Percentiles rank a stretch among this genome's conserved stretches.
Conservation (phyloP, 306 rosid genomes). For the Malus asiatica region DNA sequence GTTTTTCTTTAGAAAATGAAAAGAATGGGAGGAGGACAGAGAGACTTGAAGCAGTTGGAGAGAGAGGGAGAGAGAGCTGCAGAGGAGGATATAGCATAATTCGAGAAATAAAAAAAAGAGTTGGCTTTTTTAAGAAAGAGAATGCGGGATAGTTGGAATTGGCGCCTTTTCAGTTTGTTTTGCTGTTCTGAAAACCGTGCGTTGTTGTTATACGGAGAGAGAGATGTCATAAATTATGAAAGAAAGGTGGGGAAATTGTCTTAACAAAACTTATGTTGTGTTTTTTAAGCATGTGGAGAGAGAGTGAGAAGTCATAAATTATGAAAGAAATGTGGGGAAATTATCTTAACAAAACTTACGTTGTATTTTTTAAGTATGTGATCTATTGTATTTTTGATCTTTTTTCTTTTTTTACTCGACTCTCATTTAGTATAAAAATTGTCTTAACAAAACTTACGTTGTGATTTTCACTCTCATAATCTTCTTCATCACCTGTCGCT, state of each 20-base stretch:
- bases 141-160: not conserved
- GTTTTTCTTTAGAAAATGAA: constrained; percentile 2
- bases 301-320: not conserved
- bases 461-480: not conserved
- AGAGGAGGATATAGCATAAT: not conserved
- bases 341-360: not conserved
- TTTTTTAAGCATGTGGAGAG: not conserved
- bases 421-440: too few species aligned
- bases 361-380: not conserved
- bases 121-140: constrained; percentile 16
- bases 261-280: not conserved
- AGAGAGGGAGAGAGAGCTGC: not conserved
- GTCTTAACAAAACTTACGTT: too few species aligned
- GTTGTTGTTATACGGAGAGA: not conserved
- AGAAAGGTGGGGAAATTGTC: too few species aligned
- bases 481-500: too few species aligned
- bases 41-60: not conserved
- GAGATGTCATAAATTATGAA: too few species aligned
- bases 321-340: too few species aligned
- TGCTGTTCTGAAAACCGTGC: not conserved
- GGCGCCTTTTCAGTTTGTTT: constrained; percentile 1
- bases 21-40: not conserved
- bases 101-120: constrained; percentile 9
- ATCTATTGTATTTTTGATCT: too few species aligned
- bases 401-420: too few species aligned